A percentile compares a stretch with the other conserved stretches of the same genome.
Conservation (phyloP, 2,329 filamentous ascomycete species). For the Colletotrichum limetticola region DNA sequence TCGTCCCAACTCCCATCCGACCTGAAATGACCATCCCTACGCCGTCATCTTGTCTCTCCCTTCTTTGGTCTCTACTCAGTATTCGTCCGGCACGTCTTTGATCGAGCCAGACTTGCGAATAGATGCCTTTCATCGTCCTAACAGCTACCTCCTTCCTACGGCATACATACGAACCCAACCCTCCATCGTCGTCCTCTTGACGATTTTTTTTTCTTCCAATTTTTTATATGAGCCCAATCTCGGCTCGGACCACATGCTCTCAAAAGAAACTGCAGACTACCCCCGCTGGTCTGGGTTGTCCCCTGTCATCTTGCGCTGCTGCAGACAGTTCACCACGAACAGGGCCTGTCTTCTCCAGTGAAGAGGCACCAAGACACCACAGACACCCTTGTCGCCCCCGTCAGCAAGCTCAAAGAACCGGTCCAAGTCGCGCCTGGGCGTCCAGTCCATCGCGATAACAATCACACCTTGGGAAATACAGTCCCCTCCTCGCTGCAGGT, state of each 20-base stretch:
- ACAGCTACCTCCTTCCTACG: neutral
- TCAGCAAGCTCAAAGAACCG: neutral
- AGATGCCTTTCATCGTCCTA: neutral
- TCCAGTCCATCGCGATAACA: slow-evolving; percentile 4
- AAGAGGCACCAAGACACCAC: slow-evolving; percentile 7
- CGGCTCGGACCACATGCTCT: slow-evolving; percentile 34
- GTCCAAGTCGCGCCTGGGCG: slow-evolving; percentile 1
- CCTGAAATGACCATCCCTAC: neutral
- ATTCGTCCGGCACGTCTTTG: neutral
- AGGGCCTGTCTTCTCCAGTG: slow-evolving; percentile 20
- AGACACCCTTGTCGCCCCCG: slow-evolving; percentile 3
- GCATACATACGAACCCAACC: neutral
- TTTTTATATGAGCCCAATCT: slow-evolving; percentile 28
- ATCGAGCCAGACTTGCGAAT: neutral
- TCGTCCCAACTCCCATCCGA: neutral
- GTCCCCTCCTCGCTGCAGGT: slow-evolving; percentile 1
- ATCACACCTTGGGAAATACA: neutral
- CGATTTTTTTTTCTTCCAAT: neutral
- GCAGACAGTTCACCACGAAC: neutral
- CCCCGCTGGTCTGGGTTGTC: slow-evolving; percentile 6
- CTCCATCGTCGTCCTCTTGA: neutral
- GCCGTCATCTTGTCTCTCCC: slow-evolving; percentile 3
- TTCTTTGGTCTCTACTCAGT: neutral
- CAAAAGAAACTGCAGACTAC: slow-evolving; percentile 25
- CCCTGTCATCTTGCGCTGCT: slow-evolving; percentile 15